Conservation (phyloP, 768 basidiomycete genomes). For the Leccinum obscurum region DNA sequence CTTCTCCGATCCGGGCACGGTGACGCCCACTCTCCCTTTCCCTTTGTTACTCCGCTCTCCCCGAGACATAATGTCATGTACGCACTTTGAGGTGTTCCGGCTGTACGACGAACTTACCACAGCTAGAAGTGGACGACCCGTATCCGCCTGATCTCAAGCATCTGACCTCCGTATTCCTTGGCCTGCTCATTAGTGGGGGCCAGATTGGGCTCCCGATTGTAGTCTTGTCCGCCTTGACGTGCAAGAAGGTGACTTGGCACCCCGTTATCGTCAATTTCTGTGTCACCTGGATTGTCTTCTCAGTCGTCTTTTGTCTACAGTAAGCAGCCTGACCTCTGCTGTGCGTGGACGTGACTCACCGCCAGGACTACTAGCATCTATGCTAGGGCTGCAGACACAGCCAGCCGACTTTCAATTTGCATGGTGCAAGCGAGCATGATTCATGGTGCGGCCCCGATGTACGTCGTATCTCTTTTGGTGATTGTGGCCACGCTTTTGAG, state of each 20-base stretch:
- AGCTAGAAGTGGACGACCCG: conserved; percentile 4
- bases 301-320: conserved; percentile 51
- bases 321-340: conserved; percentile 32
- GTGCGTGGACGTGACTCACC: conserved; percentile 11
- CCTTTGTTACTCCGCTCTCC: neutral
- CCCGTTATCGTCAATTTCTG: conserved; percentile 60
- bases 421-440: conserved; percentile 53
- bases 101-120: neutral
- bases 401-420: conserved; percentile 39
- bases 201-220: conserved; percentile 52
- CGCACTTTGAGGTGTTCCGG: neutral
- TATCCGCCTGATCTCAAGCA: conserved; percentile 26
- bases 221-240: conserved; percentile 44
- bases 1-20: neutral
- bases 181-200: conserved; percentile 51
- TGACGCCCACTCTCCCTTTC: neutral
- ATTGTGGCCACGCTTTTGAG: neutral
- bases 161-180: conserved; percentile 42
- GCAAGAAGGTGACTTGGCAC: conserved; percentile 44
- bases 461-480: conserved; percentile 17
- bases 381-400: conserved; percentile 21
- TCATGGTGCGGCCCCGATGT: conserved; percentile 56
- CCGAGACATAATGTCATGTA: conserved; percentile 19
- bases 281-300: conserved; percentile 55
- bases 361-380: conserved; percentile 35